A percentile compares a stretch with the other conserved stretches of the same genome.
phyloP scores from a whole-genome alignment of 345 rosid species.

The Salix udensis region DNA sequence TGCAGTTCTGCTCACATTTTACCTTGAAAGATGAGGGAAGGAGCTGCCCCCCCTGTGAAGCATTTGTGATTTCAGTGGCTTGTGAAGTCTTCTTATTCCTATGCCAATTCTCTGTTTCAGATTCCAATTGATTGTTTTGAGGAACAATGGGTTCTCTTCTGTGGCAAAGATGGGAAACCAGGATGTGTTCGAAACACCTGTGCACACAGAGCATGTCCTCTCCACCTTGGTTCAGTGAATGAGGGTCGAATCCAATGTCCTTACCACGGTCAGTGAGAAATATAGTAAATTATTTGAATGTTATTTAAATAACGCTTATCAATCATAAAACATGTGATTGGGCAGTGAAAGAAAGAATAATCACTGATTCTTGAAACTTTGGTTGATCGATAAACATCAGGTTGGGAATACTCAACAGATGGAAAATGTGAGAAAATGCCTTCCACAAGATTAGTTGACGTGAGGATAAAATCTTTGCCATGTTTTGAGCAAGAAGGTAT shows the following conservation, averaged over 20 bases:
- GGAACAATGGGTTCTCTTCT: constrained; percentile 90
- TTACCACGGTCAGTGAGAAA: constrained; percentile 77
- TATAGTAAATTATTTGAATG: constrained; percentile 1
- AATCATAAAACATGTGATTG: background rate
- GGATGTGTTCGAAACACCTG: constrained; percentile 93
- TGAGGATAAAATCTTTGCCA: constrained; percentile 71
- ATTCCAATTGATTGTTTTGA: constrained; percentile 94
- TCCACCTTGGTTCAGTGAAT: constrained; percentile 87
- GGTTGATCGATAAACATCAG: constrained; percentile 34
- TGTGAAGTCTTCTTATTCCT: background rate
- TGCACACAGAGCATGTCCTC: constrained; percentile 98
- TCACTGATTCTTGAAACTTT: constrained; percentile 12
- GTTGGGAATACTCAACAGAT: constrained; percentile 96
- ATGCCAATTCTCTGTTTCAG: constrained; percentile 34
- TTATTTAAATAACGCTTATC: background rate
- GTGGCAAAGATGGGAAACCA: constrained; percentile 87
- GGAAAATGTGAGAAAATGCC: constrained; percentile 97
- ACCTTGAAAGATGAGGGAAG: background rate
- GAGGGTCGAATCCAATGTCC: constrained; percentile 96
- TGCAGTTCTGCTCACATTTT: background rate
- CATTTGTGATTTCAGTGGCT: background rate
- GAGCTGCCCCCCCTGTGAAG: background rate
- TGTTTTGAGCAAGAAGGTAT: constrained; percentile 93
- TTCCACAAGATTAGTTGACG: constrained; percentile 64
- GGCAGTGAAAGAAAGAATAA: background rate